Percentiles rank a stretch among this genome's conserved stretches.
Conservation (phyloP, 2,329 filamentous ascomycete genomes). For the Aspergillus sp. region DNA sequence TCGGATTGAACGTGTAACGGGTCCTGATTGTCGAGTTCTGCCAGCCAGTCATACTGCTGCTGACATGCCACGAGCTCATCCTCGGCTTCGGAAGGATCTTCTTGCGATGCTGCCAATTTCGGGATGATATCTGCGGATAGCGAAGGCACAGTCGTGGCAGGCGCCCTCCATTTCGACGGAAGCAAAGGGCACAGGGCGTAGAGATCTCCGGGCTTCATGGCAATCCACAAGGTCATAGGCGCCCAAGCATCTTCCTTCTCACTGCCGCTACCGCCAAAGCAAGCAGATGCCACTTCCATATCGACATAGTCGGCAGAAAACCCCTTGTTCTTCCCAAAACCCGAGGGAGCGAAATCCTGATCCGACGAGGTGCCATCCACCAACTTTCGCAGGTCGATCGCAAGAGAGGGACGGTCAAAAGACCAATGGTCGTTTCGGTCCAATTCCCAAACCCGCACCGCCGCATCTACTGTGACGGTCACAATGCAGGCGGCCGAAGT, state of each 20-base stretch:
- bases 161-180: constrained; percentile 80
- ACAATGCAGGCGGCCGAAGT: constrained; percentile 74
- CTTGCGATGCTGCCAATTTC: constrained; percentile 54
- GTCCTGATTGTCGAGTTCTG: constrained; percentile 56
- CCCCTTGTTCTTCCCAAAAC: constrained; percentile 69
- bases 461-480: constrained; percentile 83
- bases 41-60: constrained; percentile 61
- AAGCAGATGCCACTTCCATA: constrained; percentile 89
- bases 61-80: constrained; percentile 48
- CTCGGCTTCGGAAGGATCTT: constrained; percentile 42
- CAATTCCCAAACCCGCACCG: constrained; percentile 87
- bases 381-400: constrained; percentile 85
- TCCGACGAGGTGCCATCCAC: constrained; percentile 79
- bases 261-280: constrained; percentile 71
- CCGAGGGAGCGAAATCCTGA: constrained; percentile 78
- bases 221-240: constrained; percentile 93
- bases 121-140: constrained; percentile 80
- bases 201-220: constrained; percentile 90
- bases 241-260: constrained; percentile 72
- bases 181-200: constrained; percentile 91
- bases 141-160: constrained; percentile 74
- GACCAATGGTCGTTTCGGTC: constrained; percentile 81
- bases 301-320: constrained; percentile 89
- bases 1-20: constrained; percentile 41
- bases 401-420: constrained; percentile 78